Evolutionary conservation across 441 rosid genomes (phyloP), one percentile per base, ranked within the genome.

Genomic region (Arabidopsis lyrata): DNA sequence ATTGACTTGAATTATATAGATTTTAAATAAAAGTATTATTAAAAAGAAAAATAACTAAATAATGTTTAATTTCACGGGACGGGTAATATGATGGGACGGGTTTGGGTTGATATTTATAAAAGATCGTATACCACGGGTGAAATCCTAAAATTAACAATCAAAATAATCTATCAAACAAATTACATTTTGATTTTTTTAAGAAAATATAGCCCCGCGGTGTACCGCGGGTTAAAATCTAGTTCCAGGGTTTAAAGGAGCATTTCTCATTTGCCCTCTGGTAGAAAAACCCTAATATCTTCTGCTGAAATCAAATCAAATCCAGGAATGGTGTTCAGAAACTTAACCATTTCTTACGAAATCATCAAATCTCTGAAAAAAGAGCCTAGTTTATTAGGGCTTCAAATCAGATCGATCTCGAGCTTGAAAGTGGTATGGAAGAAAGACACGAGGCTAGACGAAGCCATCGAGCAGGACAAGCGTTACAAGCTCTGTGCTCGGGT

Each of bases 371-470:
- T 44, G 68, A 22, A 60, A 63, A 8, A 38, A 18, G n/a, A n/a
- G n/a, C 68, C 80, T 20, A 15, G 55, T 0, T 9, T 61, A 56
- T 7, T 61, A 56, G 14, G 10, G 32, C 22, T 32, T 47, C 82
- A 78, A 38, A 62, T 36, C 41, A 80, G 69, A 77, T 47, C 55
- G 70, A 81, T 89, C 42, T 90, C 96, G 41, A 92, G 90, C 81
- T 88, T 89, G 70, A 90, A 85, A 78, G 95, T 92, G 3, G 83
- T 78, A 12, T 92, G 97, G 97, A 81, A 84, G 45, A 92, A 87
- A 70, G 97, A 92, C 81, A 80, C 15, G 38, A 80, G 50, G 44
- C 87, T 92, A 57, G 94, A 92, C 79, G 75, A 77, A 64, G 97
- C 94, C 4, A 84, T 95, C 6, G 86, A 86, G 73, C 84, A 82